These are phyloP conservation scores for Ilyonectria sp. DNA, from an alignment of 2,329 filamentous ascomycete species.

Conservation along the genomic window DNA sequence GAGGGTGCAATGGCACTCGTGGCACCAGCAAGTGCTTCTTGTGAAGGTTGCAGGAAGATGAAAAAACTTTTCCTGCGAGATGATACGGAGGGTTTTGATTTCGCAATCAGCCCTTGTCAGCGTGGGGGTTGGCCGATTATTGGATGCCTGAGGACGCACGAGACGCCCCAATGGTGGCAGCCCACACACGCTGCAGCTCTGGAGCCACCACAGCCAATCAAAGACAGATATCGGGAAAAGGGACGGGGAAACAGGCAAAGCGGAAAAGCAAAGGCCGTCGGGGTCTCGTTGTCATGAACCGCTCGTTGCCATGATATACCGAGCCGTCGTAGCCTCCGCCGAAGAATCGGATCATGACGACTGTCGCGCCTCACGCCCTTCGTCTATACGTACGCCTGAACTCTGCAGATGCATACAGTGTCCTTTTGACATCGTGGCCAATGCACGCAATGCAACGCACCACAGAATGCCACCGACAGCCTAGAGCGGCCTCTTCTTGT, in stretches of 20 bases:
- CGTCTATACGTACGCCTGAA: neutral
- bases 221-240: neutral
- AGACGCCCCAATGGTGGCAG: conserved; percentile 33
- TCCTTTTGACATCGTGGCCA: conserved; percentile 29
- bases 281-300: conserved; percentile 31
- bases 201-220: conserved; percentile 13
- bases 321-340: conserved; percentile 34
- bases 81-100: conserved; percentile 48
- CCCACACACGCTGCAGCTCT: conserved; percentile 10
- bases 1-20: conserved; percentile 36
- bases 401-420: conserved; percentile 19
- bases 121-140: conserved; percentile 42
- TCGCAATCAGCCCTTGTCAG: conserved; percentile 49
- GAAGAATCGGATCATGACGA: conserved; percentile 27
- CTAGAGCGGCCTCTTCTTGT: conserved; percentile 19
- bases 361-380: neutral
- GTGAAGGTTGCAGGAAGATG: conserved; percentile 43
- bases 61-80: conserved; percentile 32
- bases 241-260: conserved; percentile 14
- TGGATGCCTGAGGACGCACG: conserved; percentile 29
- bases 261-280: conserved; percentile 13
- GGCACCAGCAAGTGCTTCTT: conserved; percentile 40
- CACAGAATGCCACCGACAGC: conserved; percentile 33
- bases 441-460: conserved; percentile 25
- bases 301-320: conserved; percentile 44